phyloP scores from a whole-genome alignment of 2,329 filamentous ascomycete genomes.

The Pseudogymnoascus destructans region DNA sequence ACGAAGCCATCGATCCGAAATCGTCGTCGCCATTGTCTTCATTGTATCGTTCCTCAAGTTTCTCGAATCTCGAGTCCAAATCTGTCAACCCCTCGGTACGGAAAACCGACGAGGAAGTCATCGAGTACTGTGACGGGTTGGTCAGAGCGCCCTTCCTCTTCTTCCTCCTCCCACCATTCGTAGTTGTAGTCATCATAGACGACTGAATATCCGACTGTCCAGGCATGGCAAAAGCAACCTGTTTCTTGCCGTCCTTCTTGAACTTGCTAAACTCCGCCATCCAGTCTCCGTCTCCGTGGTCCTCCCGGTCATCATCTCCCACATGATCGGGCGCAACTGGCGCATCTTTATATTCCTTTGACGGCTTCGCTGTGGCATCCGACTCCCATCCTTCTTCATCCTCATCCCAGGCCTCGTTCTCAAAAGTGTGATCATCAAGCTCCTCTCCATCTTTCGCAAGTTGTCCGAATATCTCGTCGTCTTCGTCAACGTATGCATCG shows the following conservation, averaged over 20 bases:
- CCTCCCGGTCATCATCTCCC: conserved; percentile 41
- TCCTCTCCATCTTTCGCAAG: conserved; percentile 59
- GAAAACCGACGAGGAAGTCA: conserved; percentile 78
- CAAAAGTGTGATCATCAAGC: conserved; percentile 68
- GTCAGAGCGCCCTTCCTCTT: conserved; percentile 93
- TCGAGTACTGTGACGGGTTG: conserved; percentile 74
- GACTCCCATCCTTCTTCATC: conserved; percentile 89
- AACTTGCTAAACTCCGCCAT: conserved; percentile 87
- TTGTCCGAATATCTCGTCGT: conserved; percentile 69
- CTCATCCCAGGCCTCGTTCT: conserved; percentile 46
- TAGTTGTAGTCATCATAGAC: conserved; percentile 61
- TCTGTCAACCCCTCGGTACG: conserved; percentile 78
- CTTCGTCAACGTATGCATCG: conserved; percentile 78
- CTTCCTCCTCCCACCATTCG: conserved; percentile 71
- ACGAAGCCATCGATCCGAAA: conserved; percentile 49
- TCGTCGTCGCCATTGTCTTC: conserved; percentile 49
- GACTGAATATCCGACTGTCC: conserved; percentile 53
- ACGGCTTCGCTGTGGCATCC: conserved; percentile 74
- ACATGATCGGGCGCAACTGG: conserved; percentile 30
- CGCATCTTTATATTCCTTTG: conserved; percentile 37
- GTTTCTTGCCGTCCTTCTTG: conserved; percentile 63
- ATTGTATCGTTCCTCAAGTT: conserved; percentile 71
- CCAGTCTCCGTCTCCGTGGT: conserved; percentile 66
- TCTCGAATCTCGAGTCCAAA: conserved; percentile 84
- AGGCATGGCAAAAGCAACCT: conserved; percentile 28